Evolutionary conservation across 2,329 filamentous ascomycete genomes (phyloP).

Genomic region (Botrytis medusae): DNA sequence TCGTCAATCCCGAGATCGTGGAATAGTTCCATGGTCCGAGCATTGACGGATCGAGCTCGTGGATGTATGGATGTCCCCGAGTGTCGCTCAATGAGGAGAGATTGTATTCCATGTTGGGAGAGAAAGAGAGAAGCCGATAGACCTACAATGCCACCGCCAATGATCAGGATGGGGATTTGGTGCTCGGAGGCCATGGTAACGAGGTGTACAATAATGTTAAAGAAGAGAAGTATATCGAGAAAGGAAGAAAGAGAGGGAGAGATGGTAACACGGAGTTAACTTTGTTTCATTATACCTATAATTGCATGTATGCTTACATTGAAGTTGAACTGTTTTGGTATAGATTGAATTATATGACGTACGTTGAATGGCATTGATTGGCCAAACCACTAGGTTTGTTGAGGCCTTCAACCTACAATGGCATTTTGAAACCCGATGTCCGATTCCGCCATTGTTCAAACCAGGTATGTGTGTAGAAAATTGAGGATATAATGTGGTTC

Average conservation of each 20-base stretch:
- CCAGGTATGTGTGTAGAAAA: background rate
- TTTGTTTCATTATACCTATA: background rate
- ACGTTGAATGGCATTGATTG: background rate
- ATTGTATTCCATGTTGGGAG: constrained; percentile 37
- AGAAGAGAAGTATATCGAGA: background rate
- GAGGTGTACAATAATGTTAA: background rate
- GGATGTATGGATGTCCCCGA: constrained; percentile 41
- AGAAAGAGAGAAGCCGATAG: constrained; percentile 44
- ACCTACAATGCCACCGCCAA: constrained; percentile 45
- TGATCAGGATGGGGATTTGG: constrained; percentile 39
- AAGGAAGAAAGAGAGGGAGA: background rate
- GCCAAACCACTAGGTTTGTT: background rate
- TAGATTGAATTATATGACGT: background rate
- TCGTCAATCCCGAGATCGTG: constrained; percentile 38
- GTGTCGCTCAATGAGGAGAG: constrained; percentile 44
- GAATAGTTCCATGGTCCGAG: constrained; percentile 44
- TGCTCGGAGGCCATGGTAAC: background rate
- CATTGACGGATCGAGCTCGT: constrained; percentile 42
- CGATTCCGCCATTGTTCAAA: background rate
- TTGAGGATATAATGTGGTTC: background rate
- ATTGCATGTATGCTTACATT: background rate
- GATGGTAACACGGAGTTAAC: too few relatives aligned
- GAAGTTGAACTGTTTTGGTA: background rate
- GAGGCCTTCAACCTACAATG: background rate
- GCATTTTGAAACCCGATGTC: background rate